Percentiles rank a stretch among this genome's conserved stretches.
Conservation (phyloP, 176 grass and related monocot genomes). For the Musa beccarii region DNA sequence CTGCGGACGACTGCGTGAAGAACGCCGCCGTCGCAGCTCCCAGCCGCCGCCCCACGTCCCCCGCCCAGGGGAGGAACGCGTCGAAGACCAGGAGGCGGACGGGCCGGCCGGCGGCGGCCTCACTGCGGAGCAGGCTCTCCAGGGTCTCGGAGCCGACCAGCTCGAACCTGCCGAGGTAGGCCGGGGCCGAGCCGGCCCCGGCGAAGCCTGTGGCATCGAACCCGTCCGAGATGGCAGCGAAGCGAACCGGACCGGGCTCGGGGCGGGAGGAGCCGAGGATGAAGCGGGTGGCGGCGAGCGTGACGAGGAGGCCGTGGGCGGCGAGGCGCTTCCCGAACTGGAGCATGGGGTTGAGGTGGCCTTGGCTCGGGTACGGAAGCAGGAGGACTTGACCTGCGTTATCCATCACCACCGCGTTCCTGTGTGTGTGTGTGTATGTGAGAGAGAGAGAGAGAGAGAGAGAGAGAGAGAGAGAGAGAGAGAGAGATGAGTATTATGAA, state of each 20-base stretch:
- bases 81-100: constrained; percentile 52
- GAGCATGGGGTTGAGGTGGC: constrained; percentile 78
- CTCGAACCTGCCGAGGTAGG: constrained; percentile 40
- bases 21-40: constrained; percentile 35
- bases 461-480: too few relatives aligned
- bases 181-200: constrained; percentile 17
- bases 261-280: constrained; percentile 35
- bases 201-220: constrained; percentile 33
- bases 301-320: constrained; percentile 40
- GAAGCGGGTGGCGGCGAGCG: constrained; percentile 47
- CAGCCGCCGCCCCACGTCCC: constrained; percentile 17
- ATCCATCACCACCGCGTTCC: background rate
- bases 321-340: constrained; percentile 65
- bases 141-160: constrained; percentile 31
- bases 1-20: constrained; percentile 64
- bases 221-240: constrained; percentile 60
- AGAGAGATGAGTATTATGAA: too few relatives aligned
- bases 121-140: constrained; percentile 28
- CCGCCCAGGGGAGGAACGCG: constrained; percentile 58
- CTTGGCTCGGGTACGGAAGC: constrained; percentile 72
- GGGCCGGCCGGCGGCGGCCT: constrained; percentile 27
- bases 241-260: constrained; percentile 3
- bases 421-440: too few relatives aligned
- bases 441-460: too few relatives aligned
- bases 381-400: constrained; percentile 27